phyloP scores from a whole-genome alignment of 1,139 yeast species.

The Lodderomyces jiufengensis region DNA sequence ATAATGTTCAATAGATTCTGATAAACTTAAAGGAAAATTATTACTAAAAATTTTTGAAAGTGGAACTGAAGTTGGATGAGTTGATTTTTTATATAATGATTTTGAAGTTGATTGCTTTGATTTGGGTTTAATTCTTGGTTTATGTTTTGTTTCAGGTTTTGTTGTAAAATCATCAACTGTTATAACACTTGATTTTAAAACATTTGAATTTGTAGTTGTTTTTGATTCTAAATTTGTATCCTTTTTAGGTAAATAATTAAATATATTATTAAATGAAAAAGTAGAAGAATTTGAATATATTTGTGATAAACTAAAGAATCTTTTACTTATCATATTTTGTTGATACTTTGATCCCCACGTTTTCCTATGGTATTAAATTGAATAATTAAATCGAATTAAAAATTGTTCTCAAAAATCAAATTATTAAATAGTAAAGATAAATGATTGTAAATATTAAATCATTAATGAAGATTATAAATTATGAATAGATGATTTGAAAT shows the following conservation, averaged over 20 bases:
- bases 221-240: not conserved
- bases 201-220: too few species aligned
- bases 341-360: too few species aligned
- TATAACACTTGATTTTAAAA: not conserved
- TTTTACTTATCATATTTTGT: conserved; percentile 1
- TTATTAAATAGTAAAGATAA: too few species aligned
- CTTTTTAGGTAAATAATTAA: conserved; percentile 1
- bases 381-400: too few species aligned
- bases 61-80: conserved; percentile 65
- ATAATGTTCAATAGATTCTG: conserved; percentile 53
- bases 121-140: too few species aligned
- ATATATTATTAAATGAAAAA: conserved; percentile 3
- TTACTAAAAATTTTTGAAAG: conserved; percentile 46
- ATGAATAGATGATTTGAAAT: too few species aligned
- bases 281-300: conserved; percentile 2
- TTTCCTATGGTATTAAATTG: too few species aligned
- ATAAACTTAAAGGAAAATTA: conserved; percentile 54
- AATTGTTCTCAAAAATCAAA: too few species aligned
- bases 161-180: not conserved
- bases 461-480: too few species aligned
- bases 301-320: conserved; percentile 2
- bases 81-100: conserved; percentile 40
- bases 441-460: too few species aligned
- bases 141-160: not conserved
- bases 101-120: not conserved